phyloP scores from a whole-genome alignment of 345 rosid species.

The Lepidium didymum region DNA sequence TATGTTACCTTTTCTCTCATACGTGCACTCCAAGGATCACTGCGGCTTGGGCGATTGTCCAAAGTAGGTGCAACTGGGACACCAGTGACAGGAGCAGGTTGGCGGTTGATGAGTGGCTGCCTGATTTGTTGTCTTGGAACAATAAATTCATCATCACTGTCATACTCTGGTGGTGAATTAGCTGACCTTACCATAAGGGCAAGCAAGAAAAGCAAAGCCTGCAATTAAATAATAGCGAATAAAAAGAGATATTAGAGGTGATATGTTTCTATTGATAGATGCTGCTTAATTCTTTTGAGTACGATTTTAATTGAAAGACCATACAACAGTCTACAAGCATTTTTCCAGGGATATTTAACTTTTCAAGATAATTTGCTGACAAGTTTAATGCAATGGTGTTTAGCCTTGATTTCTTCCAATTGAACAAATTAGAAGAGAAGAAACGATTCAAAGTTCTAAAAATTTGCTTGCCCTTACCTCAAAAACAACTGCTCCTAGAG shows the following conservation, averaged over 20 bases:
- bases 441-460: not conserved
- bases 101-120: conserved; percentile 77
- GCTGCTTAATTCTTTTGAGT: not conserved
- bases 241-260: not conserved
- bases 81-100: conserved; percentile 62
- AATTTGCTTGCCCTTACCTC: conserved; percentile 49
- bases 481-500: conserved; percentile 75
- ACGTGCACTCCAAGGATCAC: conserved; percentile 97
- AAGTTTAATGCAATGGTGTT: not conserved
- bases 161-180: conserved; percentile 72
- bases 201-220: conserved; percentile 84
- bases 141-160: conserved; percentile 87
- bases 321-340: not conserved
- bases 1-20: conserved; percentile 90
- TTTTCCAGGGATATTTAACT: not conserved
- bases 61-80: conserved; percentile 70
- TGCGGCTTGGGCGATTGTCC: conserved; percentile 89
- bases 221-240: conserved; percentile 20
- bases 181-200: conserved; percentile 77
- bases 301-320: not conserved
- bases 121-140: conserved; percentile 71
- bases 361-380: not conserved
- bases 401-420: not conserved
- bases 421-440: not conserved
- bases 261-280: not conserved